A percentile compares a stretch with the other conserved stretches of the same genome.
Evolutionary conservation across 2,329 filamentous ascomycete genomes (phyloP).

Genomic region (Ophiostoma pallidulum): DNA sequence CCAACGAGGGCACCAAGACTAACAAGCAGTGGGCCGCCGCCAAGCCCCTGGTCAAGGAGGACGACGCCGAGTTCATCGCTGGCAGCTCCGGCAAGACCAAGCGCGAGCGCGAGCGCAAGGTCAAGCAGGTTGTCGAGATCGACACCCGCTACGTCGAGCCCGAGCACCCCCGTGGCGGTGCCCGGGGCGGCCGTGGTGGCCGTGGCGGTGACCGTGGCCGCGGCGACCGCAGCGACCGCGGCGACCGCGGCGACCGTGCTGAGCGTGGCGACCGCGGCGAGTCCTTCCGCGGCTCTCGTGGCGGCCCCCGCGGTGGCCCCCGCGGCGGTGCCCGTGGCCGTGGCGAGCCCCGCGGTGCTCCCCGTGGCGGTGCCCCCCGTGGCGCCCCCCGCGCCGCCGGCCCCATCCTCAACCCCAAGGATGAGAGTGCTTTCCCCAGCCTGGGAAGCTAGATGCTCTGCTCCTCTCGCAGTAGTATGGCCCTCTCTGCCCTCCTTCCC

Average conservation of each 20-base stretch:
- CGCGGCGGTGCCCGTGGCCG: conserved; percentile 38
- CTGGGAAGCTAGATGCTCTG: conserved; percentile 34
- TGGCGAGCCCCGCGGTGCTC: conserved; percentile 34
- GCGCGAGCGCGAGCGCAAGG: conserved; percentile 83
- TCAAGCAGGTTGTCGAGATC: conserved; percentile 82
- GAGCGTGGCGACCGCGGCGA: conserved; percentile 36
- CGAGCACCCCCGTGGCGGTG: conserved; percentile 47
- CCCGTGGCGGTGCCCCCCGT: conserved; percentile 34
- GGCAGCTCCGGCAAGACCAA: conserved; percentile 65
- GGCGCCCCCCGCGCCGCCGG: conserved; percentile 37
- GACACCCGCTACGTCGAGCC: conserved; percentile 74
- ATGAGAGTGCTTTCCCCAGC: conserved; percentile 52
- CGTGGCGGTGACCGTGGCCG: conserved; percentile 39
- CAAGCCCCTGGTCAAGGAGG: conserved; percentile 59
- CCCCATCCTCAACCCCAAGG: conserved; percentile 45
- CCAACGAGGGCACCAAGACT: conserved; percentile 82
- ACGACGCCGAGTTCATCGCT: conserved; percentile 68
- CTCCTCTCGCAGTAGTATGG: no score
- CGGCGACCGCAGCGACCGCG: conserved; percentile 35
- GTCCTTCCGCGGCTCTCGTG: conserved; percentile 34
- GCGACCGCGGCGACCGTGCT: conserved; percentile 30
- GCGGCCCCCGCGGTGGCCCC: conserved; percentile 36
- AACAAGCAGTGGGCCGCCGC: conserved; percentile 91
- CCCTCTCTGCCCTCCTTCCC: no score
- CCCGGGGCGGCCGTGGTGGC: conserved; percentile 31